These are phyloP conservation scores for Firmiana major DNA, from an alignment of 345 rosid genomes.

Conservation along the genomic window DNA sequence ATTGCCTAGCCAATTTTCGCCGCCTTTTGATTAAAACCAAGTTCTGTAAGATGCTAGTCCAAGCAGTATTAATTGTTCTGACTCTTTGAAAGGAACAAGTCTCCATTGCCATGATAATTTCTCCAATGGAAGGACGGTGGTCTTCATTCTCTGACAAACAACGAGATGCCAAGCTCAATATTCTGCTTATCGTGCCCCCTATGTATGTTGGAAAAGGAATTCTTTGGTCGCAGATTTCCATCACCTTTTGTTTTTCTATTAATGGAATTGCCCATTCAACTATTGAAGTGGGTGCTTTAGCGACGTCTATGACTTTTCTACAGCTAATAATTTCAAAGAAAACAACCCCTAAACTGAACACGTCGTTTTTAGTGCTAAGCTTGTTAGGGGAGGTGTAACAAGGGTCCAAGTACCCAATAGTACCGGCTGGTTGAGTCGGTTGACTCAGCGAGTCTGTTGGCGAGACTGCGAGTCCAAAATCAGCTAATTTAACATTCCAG, in stretches of 20 bases:
- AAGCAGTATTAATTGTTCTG: conserved; percentile 27
- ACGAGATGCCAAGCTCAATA: conserved; percentile 49
- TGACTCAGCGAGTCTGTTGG: conserved; percentile 10
- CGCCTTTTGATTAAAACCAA: conserved; percentile 27
- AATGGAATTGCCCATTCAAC: conserved; percentile 66
- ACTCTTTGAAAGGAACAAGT: conserved; percentile 32
- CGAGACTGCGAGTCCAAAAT: conserved; percentile 60
- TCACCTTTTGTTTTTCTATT: conserved; percentile 25
- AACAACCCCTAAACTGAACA: conserved; percentile 68
- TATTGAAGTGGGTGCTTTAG: conserved; percentile 42
- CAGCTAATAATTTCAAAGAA: conserved; percentile 61
- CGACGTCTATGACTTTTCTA: conserved; percentile 58
- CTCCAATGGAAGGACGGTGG: conserved; percentile 42
- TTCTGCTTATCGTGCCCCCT: conserved; percentile 26
- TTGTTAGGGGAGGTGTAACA: conserved; percentile 46
- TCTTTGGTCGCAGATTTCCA: conserved; percentile 42
- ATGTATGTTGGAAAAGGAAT: conserved; percentile 29
- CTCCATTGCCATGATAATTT: conserved; percentile 43
- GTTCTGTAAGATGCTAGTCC: conserved; percentile 39
- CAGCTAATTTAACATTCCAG: conserved; percentile 58
- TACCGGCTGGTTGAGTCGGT: conserved; percentile 52
- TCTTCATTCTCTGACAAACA: conserved; percentile 46
- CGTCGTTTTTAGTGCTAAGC: conserved; percentile 53
- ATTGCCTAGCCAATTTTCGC: conserved; percentile 15
- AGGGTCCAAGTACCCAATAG: conserved; percentile 79